A percentile compares a stretch with the other conserved stretches of the same genome.
phyloP scores from a whole-genome alignment of 2,329 filamentous ascomycete genomes.

The Alternaria postmessia region DNA sequence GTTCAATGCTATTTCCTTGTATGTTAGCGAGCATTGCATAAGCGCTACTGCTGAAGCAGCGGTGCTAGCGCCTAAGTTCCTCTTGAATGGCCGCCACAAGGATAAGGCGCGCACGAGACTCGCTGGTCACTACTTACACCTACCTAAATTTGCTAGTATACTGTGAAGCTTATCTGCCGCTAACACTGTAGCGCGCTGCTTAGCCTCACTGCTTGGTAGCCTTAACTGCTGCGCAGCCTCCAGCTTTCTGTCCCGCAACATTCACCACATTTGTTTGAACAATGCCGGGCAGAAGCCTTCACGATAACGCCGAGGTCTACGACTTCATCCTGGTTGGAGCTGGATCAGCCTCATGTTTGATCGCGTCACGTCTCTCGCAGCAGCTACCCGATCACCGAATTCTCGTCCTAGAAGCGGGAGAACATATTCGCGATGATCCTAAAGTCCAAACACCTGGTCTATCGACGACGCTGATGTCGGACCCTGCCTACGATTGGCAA shows the following conservation, averaged over 20 bases:
- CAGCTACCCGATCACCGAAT: constrained; percentile 18
- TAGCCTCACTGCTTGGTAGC: not conserved
- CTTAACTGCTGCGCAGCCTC: not conserved
- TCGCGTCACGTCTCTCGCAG: constrained; percentile 29
- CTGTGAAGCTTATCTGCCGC: not conserved
- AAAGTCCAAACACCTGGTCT: constrained; percentile 26
- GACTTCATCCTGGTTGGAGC: constrained; percentile 28
- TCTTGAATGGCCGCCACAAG: not conserved
- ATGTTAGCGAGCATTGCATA: not conserved
- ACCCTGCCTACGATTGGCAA: constrained; percentile 23
- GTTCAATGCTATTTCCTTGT: not conserved
- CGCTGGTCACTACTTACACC: not conserved
- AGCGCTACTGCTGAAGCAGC: not conserved
- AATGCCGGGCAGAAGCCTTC: constrained; percentile 3
- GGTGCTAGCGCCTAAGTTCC: not conserved
- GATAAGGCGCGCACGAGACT: not conserved
- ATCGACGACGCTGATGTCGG: constrained; percentile 10
- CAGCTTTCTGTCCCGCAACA: not conserved
- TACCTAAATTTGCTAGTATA: constrained; percentile 1
- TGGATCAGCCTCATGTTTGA: constrained; percentile 28
- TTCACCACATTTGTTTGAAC: not conserved
- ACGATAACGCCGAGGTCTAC: constrained; percentile 8
- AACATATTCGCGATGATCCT: constrained; percentile 25
- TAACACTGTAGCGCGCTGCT: not conserved
- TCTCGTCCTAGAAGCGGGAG: constrained; percentile 27